Evolutionary conservation across 441 rosid species (phyloP).

Genomic region (Adansonia gregorii): DNA sequence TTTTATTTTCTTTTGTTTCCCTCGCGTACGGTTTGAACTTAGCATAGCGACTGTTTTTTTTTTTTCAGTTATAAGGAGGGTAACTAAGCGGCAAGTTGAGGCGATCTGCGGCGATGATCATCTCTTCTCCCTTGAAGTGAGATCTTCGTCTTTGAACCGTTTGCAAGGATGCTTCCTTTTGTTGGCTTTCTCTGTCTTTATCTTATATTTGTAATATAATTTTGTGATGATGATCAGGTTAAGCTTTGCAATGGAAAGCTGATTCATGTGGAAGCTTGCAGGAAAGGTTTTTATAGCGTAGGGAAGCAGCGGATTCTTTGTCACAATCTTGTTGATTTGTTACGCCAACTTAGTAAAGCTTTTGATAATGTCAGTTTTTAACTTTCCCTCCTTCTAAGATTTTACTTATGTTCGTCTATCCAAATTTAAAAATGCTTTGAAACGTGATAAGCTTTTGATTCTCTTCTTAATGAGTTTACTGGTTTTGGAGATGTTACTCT

Average conservation of each 20-base stretch:
- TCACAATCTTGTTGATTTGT: constrained; percentile 88
- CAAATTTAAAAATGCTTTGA: constrained; percentile 2
- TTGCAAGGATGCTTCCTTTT: not conserved
- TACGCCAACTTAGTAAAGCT: constrained; percentile 87
- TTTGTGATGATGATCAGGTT: constrained; percentile 50
- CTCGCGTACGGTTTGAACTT: constrained; percentile 20
- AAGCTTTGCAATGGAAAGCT: constrained; percentile 92
- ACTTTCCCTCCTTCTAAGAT: not conserved
- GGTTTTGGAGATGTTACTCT: not conserved
- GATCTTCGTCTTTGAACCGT: constrained; percentile 5
- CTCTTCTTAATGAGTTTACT: not conserved
- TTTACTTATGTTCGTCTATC: not conserved
- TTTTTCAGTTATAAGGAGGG: constrained; percentile 64
- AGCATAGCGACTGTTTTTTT: constrained; percentile 21
- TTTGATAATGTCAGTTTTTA: constrained; percentile 65
- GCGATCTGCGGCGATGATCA: constrained; percentile 73
- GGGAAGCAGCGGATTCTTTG: constrained; percentile 79
- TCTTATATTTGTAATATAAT: not conserved
- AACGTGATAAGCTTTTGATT: constrained; percentile 1
- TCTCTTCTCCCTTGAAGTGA: constrained; percentile 87
- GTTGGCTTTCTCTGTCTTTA: not conserved
- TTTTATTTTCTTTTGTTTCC: constrained; percentile 3
- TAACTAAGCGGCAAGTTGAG: constrained; percentile 54
- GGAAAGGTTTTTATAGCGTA: constrained; percentile 68
- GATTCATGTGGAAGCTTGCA: constrained; percentile 79